Evolutionary conservation across 768 basidiomycete genomes (phyloP).

Genomic region (Chalciporus piperatus): DNA sequence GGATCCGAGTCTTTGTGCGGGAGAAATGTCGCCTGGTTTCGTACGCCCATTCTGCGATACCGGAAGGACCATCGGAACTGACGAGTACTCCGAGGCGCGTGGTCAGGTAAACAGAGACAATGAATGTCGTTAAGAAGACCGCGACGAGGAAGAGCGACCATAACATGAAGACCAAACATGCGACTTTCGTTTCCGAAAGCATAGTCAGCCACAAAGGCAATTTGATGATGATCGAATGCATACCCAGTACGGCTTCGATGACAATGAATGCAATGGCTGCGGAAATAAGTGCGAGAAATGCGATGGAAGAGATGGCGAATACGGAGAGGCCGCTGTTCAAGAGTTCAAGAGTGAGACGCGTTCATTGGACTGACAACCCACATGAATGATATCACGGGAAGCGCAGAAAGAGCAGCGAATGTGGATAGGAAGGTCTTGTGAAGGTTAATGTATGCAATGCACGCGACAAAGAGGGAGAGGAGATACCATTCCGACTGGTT

Average conservation of each 20-base stretch:
- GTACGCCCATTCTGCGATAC: slow-evolving; percentile 28
- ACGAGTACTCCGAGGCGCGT: slow-evolving; percentile 35
- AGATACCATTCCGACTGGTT: slow-evolving; percentile 26
- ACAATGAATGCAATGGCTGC: slow-evolving; percentile 32
- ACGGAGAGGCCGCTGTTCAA: slow-evolving; percentile 30
- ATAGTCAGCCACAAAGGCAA: neutral
- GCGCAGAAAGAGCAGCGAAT: slow-evolving; percentile 36
- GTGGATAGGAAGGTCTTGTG: slow-evolving; percentile 41
- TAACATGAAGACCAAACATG: slow-evolving; percentile 32
- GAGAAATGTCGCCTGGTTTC: slow-evolving; percentile 27
- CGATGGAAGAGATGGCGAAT: slow-evolving; percentile 34
- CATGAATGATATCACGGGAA: slow-evolving; percentile 38
- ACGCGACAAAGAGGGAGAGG: neutral
- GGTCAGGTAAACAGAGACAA: slow-evolving; percentile 31
- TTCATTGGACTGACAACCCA: slow-evolving; percentile 25
- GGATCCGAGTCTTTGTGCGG: slow-evolving; percentile 3
- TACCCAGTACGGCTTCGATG: slow-evolving; percentile 32
- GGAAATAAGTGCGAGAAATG: slow-evolving; percentile 36
- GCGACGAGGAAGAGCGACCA: slow-evolving; percentile 34
- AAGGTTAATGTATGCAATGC: neutral
- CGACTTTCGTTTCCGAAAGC: slow-evolving; percentile 24
- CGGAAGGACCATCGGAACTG: slow-evolving; percentile 32
- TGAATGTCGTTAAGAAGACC: slow-evolving; percentile 31
- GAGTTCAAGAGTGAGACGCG: slow-evolving; percentile 1
- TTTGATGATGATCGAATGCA: neutral